Base-by-base conservation (phyloP, 139 green algal genomes). In the Ettlia oleoabundans region DNA sequence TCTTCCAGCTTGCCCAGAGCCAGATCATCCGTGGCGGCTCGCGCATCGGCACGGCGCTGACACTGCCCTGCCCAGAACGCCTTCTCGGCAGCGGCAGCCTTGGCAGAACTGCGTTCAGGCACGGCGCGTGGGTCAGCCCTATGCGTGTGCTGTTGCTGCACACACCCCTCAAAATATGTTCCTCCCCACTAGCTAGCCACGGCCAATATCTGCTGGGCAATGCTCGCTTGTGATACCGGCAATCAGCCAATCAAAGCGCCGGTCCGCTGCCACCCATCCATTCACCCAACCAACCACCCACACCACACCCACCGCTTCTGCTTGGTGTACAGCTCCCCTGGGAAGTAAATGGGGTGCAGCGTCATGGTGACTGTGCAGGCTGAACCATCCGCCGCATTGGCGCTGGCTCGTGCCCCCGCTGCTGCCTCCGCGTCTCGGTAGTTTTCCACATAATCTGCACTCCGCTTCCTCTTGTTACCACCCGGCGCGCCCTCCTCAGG, bases 281-380 rank as follows among this genome's bases (percentile, higher is more conserved):
- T n/a, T n/a, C n/a, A n/a, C 30, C 55, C 15, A 28, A 22, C 55
- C 55, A 15, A n/a, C 55, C 18, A 28, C 30, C 18, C 18, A n/a
- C 55, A 28, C 18, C 30, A 28, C 9, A n/a, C 78, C 10, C 37
- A 84, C 78, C 52, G 37, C 51, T 53, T 63, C 47, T 84, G 66
- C 51, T 77, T 77, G 35, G 32, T 51, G 52, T 71, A 84, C 26
- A 84, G 78, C 52, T 84, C 78, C 51, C 78, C 47, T 2, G 78
- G 78, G 66, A 84, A 84, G 65, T 70, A 84, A 35, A n/a, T 7
- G 37, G 78, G 51, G 35, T 72, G 21, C 30, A 84, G 78, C 21
- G 78, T 84, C 41, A 84, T 58, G 66, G 52, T 71, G 35, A 47
- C 28, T 32, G 55, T 69, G 15, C 33, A 43, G 21, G 66, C 73